phyloP scores from a whole-genome alignment of 768 basidiomycete genomes.

The Saitozyma sp. region DNA sequence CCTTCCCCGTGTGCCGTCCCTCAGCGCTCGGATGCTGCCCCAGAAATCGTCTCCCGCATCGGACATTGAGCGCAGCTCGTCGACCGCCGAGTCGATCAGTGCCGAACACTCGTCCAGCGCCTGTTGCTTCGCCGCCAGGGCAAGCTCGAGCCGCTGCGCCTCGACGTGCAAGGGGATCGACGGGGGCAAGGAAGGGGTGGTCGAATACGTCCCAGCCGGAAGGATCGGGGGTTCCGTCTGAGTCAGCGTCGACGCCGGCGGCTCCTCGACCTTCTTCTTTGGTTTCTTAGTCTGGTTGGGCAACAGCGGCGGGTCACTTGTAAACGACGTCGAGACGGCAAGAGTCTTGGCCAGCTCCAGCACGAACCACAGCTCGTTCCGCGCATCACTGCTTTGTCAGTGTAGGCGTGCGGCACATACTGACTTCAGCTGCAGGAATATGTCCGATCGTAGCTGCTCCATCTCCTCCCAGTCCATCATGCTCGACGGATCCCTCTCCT shows the following conservation, averaged over 20 bases:
- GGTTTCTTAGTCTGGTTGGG: conserved; percentile 6
- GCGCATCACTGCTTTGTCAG: conserved; percentile 28
- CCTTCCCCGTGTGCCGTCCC: conserved; percentile 28
- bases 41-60: conserved; percentile 40
- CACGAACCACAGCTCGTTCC: conserved; percentile 47
- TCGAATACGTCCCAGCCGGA: conserved; percentile 34
- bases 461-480: conserved; percentile 35
- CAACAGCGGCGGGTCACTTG: conserved; percentile 21
- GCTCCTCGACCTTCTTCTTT: conserved; percentile 8
- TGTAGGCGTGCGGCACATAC: conserved; percentile 2
- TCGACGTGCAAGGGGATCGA: conserved; percentile 7
- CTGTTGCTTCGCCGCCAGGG: conserved; percentile 39
- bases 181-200: conserved; percentile 17
- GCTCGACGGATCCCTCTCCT: conserved; percentile 12
- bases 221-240: conserved; percentile 32
- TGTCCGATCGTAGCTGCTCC: conserved; percentile 31
- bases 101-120: conserved; percentile 41
- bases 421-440: conserved; percentile 40
- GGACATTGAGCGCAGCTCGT: conserved; percentile 36
- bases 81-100: conserved; percentile 41
- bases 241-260: neutral
- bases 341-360: conserved; percentile 46
- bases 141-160: conserved; percentile 30
- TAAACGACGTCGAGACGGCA: conserved; percentile 20
- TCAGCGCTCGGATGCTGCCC: conserved; percentile 26